Evolutionary conservation across 139 green algal genomes (phyloP), one percentile per base, ranked within the genome.

Genomic region (Chlorella sp.): DNA sequence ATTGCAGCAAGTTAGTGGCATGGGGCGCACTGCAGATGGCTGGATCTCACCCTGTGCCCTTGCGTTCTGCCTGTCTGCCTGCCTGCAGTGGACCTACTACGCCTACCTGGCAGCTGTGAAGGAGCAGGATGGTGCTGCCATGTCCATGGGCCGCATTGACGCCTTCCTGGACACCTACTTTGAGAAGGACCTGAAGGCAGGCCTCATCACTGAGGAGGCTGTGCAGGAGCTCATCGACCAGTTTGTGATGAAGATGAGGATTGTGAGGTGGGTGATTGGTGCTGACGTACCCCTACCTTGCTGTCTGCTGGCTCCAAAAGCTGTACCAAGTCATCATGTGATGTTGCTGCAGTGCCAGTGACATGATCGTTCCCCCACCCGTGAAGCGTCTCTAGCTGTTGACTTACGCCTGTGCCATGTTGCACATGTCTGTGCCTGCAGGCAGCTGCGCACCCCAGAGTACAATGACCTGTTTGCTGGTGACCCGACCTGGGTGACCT

Each of bases 381-480:
- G n/a, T n/a, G n/a, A n/a, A n/a, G n/a, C n/a, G n/a, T n/a, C n/a
- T n/a, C n/a, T n/a, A n/a, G n/a, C n/a, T n/a, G n/a, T n/a, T n/a
- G n/a, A n/a, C n/a, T n/a, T n/a, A n/a, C n/a, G n/a, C n/a, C n/a
- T n/a, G n/a, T n/a, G n/a, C n/a, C n/a, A n/a, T n/a, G n/a, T n/a
- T n/a, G n/a, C n/a, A n/a, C n/a, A n/a, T n/a, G n/a, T n/a, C n/a
- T n/a, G n/a, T n/a, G n/a, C n/a, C 69, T 81, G 32, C 73, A 76
- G 83, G 35, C 88, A 93, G 49, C 84, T 93, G 71, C 85, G 88
- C 74, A 89, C 88, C 20, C 86, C 86, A 4, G 88, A 93, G 75
- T 93, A 93, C 87, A 89, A 93, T 69, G 74, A 79, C 34, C 84
- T 93, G 35, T 93, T 93, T 75, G 86, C 88, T 0, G 87, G 88